Conservation (phyloP, 345 rosid species). For the Citrus inodora region DNA sequence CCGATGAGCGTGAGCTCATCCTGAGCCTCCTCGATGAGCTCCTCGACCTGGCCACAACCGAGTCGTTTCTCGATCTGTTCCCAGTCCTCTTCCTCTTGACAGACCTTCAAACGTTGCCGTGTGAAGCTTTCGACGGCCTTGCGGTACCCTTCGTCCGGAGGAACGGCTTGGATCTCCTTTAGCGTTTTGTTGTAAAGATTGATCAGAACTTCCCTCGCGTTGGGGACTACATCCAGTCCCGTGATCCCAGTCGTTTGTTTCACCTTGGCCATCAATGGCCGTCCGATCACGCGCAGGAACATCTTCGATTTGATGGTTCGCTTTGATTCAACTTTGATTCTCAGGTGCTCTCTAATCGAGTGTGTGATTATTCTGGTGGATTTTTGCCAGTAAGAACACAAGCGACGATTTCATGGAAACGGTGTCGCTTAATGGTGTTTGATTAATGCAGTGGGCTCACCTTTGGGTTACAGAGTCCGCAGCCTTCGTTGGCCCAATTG, state of each 20-base stretch:
- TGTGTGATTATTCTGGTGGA: too few relatives aligned
- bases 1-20: constrained; percentile 91
- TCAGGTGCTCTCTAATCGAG: background rate
- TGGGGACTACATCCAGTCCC: constrained; percentile 92
- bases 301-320: constrained; percentile 23
- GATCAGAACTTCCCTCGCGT: constrained; percentile 80
- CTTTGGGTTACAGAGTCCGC: background rate
- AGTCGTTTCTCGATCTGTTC: constrained; percentile 80
- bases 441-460: background rate
- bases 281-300: constrained; percentile 73
- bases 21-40: constrained; percentile 93
- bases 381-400: background rate
- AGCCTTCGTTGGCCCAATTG: background rate
- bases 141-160: constrained; percentile 93
- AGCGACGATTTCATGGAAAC: background rate
- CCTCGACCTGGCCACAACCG: constrained; percentile 98
- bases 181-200: constrained; percentile 82
- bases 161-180: constrained; percentile 90
- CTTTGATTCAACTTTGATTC: background rate
- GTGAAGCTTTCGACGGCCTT: constrained; percentile 95
- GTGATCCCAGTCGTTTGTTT: constrained; percentile 96
- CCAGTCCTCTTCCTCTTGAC: constrained; percentile 84
- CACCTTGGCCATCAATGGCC: constrained; percentile 89
- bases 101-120: constrained; percentile 65
- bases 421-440: background rate